A percentile compares a stretch with the other conserved stretches of the same genome.
Conservation (phyloP, 2,329 filamentous ascomycete species). For the Pyrenophora seminiperda region DNA sequence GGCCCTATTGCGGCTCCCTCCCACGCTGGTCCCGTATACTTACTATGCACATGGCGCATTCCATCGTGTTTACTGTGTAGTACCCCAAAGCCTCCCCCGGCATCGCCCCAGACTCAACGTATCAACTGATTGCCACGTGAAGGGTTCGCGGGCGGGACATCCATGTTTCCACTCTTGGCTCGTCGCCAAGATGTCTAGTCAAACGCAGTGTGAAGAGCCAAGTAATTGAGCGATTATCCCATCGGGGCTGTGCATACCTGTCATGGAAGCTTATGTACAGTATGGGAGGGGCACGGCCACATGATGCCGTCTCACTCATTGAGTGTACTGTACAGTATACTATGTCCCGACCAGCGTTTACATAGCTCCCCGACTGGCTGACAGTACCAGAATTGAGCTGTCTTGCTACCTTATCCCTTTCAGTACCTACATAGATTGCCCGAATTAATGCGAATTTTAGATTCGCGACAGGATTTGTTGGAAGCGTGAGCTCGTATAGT, state of each 20-base stretch:
- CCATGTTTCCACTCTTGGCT: conserved; percentile 10
- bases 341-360: too few relatives aligned
- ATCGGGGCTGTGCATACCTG: conserved; percentile 4
- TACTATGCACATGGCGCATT: neutral
- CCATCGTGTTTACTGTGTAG: neutral
- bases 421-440: too few relatives aligned
- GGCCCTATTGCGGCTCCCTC: too few relatives aligned
- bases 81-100: neutral
- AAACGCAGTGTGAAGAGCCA: neutral
- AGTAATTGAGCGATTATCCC: conserved; percentile 7
- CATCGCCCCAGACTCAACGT: neutral
- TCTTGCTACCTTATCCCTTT: neutral
- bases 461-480: too few relatives aligned
- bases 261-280: conserved; percentile 1
- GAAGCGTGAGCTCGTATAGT: too few relatives aligned
- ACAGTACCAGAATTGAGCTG: conserved; percentile 1
- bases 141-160: conserved; percentile 2
- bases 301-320: neutral
- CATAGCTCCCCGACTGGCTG: neutral
- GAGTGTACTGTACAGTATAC: too few relatives aligned
- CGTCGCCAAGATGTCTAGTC: conserved; percentile 1
- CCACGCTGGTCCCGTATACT: neutral
- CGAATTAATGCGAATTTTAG: too few relatives aligned
- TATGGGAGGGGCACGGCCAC: neutral
- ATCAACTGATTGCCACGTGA: conserved; percentile 1